Evolutionary conservation across 1,284 basidiomycete species (phyloP), one percentile per base, ranked within the genome.

Genomic region (Psilocybe mexicana): DNA sequence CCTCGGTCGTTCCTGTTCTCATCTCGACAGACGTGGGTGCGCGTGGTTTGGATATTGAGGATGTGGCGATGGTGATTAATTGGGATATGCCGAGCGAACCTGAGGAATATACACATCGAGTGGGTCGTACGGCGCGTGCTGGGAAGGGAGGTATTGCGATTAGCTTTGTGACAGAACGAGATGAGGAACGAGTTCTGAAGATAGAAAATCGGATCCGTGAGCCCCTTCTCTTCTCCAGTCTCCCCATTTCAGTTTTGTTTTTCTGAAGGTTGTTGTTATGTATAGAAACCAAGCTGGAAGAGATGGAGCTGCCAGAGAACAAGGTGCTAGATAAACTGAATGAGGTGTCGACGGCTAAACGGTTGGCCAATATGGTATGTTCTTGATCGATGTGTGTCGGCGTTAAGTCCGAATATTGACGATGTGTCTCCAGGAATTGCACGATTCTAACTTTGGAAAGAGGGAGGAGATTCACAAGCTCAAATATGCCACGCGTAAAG

Each of bases 11-110:
- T 36, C 94, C 95, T 2, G 90, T 99, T 45, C 80, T 99, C 30
- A 84, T 99, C 52, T 94, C 92, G 25, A 98, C 96, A 2, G 96
- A 98, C 71, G 94, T 99, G 26, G 96, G 94, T 6, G 92, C 92
- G 38, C 87, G 96, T 69, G 96, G 96, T 51, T 77, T 98, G 61
- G 96, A 98, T 76, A 96, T 98, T 58, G 93, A 93, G 61, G 93
- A 96, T 66, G 95, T 98, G 18, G 93, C 93, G 23, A 86, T 97
- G 76, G 94, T 98, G 38, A 81, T 97, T 61, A 99, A 99, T 67
- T 99, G 95, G 94, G 97, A 99, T 72, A 73, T 99, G 65, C 91
- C 97, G 52, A 76, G 77, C 23, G 86, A 89, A 67, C 80, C 89
- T 5, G 82, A 90, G 72, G 86, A 91, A 72, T 90, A 92, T 69